Base-by-base conservation (phyloP, 768 basidiomycete species). In the Amanita rimosa region DNA sequence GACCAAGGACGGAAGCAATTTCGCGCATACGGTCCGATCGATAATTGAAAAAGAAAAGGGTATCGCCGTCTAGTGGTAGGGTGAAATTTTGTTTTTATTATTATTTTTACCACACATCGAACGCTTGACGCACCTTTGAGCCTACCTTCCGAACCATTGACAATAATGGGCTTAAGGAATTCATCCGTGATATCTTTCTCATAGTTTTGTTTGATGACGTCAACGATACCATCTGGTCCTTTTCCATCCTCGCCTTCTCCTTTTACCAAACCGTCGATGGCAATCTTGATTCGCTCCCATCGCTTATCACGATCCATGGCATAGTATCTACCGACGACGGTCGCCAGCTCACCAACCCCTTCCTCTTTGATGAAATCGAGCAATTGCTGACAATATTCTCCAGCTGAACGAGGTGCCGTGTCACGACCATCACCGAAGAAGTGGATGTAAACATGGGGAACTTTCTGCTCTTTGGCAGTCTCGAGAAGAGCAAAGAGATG, bases 301-400 rank as follows among this genome's bases (percentile, higher is more conserved):
- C 93, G 81, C 74, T 94, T 94, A 64, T 95, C 92, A 34, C 91
- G 81, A 67, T 95, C 93, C 92, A 95, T 95, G 27, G 91, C 93
- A 56, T 94, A 97, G 73, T 97, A 97, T 46, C 94, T 68, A 5
- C 92, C 93, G 36, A 93, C 70, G 44, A 95, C 73, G 6, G 91
- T 93, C 4, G 88, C 83, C 42, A 97, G 68, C 61, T 87, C 76
- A 27, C 91, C 93, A 52, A 83, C 76, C 36, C 79, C 72, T 58
- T 88, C 83, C 57, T 89, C 79, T 57, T 81, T 67, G 50, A 85
- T 73, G 65, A 90, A 95, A 26, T 81, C 81, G 8, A 81, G 72
- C 6, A 97, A 69, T 27, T 95, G 76, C 55, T 84, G 70, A 36
- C 79, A 74, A 65, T 96, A 95, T 11, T 76, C 79, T 5, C 79